Base-by-base conservation (phyloP, 1,139 yeast genomes). In the Groenewaldozyma auringiensis region DNA sequence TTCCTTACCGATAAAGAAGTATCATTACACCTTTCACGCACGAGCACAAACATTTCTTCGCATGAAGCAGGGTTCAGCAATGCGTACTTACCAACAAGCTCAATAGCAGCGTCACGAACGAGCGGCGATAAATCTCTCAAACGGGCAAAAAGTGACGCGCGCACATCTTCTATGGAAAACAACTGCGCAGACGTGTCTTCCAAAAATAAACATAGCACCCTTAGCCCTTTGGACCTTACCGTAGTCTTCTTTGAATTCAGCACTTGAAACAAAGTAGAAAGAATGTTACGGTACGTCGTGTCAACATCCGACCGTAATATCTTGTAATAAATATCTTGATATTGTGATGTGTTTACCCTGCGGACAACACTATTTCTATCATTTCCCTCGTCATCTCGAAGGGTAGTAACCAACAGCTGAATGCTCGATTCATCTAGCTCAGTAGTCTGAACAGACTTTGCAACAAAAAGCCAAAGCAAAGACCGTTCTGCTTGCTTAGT, bases 61-160 rank as follows among this genome's bases (percentile, higher is more conserved):
- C 16, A 4, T 35, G 38, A 11, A 4, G 9, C 22, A 18, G 25
- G 21, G 16, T 11, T 13, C n/a, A 17, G 14, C 16, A 21, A 9
- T 9, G 20, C 22, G 16, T 35, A 35, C 38, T 18, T 16, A 20
- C 38, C 38, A 9, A 35, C 38, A 6, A 35, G 22, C 4, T 35
- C 38, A 9, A 35, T 35, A 11, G 38, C 38, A 14, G 38, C 38
- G 4, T 35, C 38, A 9, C 38, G 16, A 11, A 35, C 38, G 6
- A 35, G 38, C n/a, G 38, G 38, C 25, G 38, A 35, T 14, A 9
- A 17, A 20, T 35, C 38, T 35, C n/a, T 20, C 25, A 35, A 17
- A 4, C 25, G 38, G 6, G 22, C 25, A 14, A 35, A 20, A 35
- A 35, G 20, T 4, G 25, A 9, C 4, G 11, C 6, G 6, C 20